Percentiles rank a stretch among this genome's conserved stretches.
These are phyloP conservation scores for Solanum piurae DNA, from an alignment of 257 asterid genomes.

Conservation along the genomic window DNA sequence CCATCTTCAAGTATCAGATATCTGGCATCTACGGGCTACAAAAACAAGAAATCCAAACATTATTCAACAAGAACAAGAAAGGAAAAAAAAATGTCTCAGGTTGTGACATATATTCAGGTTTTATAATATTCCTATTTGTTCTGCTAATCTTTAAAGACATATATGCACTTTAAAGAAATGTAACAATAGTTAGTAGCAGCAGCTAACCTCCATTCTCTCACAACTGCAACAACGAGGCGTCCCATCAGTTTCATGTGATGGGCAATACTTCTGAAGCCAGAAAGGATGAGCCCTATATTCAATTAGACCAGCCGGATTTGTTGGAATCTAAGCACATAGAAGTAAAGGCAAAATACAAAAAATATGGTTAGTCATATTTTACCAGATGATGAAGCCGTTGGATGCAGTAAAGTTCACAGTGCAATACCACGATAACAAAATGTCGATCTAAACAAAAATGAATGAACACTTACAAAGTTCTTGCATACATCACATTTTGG, in stretches of 20 bases:
- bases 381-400: background rate
- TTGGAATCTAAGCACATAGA: conserved; percentile 55
- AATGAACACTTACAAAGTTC: conserved; percentile 55
- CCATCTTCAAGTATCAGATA: conserved; percentile 88
- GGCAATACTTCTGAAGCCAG: conserved; percentile 98
- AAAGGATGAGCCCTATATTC: conserved; percentile 98
- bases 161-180: background rate
- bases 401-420: background rate
- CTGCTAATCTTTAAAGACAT: background rate
- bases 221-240: conserved; percentile 99
- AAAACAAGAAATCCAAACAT: background rate
- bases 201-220: conserved; percentile 84
- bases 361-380: background rate
- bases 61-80: background rate
- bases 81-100: background rate
- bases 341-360: background rate
- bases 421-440: background rate
- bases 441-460: background rate
- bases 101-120: background rate
- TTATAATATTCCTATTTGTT: background rate
- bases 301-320: conserved; percentile 75
- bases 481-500: conserved; percentile 98
- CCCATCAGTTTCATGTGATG: conserved; percentile 83
- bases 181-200: background rate
- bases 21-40: conserved; percentile 66